Evolutionary conservation across 2,329 filamentous ascomycete genomes (phyloP).

Genomic region (Alternaria sp.): DNA sequence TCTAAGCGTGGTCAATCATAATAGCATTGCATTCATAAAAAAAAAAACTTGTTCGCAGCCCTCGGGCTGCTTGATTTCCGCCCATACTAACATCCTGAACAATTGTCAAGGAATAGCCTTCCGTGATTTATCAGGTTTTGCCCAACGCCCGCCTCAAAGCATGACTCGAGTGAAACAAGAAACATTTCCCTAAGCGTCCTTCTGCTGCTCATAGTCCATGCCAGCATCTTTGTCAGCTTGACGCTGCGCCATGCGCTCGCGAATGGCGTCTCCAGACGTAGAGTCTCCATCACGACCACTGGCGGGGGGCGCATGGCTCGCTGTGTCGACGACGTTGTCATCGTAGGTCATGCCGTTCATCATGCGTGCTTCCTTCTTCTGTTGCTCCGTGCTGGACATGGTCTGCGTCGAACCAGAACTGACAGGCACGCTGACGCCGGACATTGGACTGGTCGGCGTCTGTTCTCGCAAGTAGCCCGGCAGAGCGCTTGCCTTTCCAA

Average conservation of each 20-base stretch:
- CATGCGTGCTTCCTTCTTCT: conserved; percentile 51
- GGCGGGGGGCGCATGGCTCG: conserved; percentile 43
- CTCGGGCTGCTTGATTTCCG: neutral
- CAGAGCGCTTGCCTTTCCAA: conserved; percentile 53
- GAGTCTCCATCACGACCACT: conserved; percentile 52
- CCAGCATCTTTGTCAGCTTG: conserved; percentile 28
- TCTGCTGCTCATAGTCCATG: conserved; percentile 33
- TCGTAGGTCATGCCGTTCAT: conserved; percentile 57
- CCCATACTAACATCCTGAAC: neutral
- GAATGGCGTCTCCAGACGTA: conserved; percentile 69
- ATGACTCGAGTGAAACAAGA: neutral
- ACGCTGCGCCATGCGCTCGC: conserved; percentile 55
- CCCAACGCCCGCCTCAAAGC: conserved; percentile 14
- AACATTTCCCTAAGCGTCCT: conserved; percentile 21
- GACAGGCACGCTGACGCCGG: conserved; percentile 31
- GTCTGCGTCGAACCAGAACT: conserved; percentile 40
- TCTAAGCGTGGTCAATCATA: neutral
- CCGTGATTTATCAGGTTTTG: neutral
- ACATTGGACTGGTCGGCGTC: conserved; percentile 39
- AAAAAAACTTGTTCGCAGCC: neutral
- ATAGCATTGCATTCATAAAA: conserved; percentile 5
- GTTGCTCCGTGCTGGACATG: conserved; percentile 40
- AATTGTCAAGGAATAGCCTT: conserved; percentile 6
- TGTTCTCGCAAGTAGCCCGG: conserved; percentile 45
- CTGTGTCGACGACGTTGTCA: conserved; percentile 49